Evolutionary conservation across 495 filamentous ascomycete species (phyloP).

Genomic region (Talaromyces borbonicus): DNA sequence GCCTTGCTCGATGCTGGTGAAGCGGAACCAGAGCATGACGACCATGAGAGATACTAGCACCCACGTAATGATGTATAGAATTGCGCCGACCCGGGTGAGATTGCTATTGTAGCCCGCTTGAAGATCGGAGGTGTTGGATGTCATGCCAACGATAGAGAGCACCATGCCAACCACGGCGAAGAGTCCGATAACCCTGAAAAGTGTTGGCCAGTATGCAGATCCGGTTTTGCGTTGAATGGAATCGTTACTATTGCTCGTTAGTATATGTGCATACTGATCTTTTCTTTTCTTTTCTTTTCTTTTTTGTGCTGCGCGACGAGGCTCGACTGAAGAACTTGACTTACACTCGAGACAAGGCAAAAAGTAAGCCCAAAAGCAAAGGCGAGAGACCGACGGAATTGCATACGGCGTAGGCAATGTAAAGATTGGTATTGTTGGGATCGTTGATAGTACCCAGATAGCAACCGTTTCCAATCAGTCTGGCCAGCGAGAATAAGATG

Average conservation of each 20-base stretch:
- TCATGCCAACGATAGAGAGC: slow-evolving; percentile 18
- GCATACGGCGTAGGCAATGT: slow-evolving; percentile 17
- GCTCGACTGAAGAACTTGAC: neutral
- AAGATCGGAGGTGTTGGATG: slow-evolving; percentile 11
- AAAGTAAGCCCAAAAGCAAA: slow-evolving; percentile 16
- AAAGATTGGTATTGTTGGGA: slow-evolving; percentile 16
- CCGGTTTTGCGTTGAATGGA: slow-evolving; percentile 15
- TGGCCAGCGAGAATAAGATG: slow-evolving; percentile 26
- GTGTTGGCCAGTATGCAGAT: slow-evolving; percentile 10
- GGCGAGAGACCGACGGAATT: slow-evolving; percentile 22
- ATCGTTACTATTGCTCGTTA: slow-evolving; percentile 11
- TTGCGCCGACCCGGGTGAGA: slow-evolving; percentile 17
- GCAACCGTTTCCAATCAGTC: slow-evolving; percentile 25
- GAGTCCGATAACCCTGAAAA: slow-evolving; percentile 17
- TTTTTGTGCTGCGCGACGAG: neutral
- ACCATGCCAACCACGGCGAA: slow-evolving; percentile 14
- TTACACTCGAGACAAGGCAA: slow-evolving; percentile 22
- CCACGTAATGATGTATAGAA: slow-evolving; percentile 20
- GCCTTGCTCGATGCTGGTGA: slow-evolving; percentile 13
- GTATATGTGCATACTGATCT: too few species aligned
- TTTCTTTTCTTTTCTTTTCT: too few species aligned
- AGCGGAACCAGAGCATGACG: slow-evolving; percentile 3
- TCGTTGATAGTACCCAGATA: slow-evolving; percentile 26
- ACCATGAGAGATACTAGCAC: slow-evolving; percentile 13
- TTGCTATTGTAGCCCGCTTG: slow-evolving; percentile 10